Evolutionary conservation across 2,329 filamentous ascomycete genomes (phyloP).

Genomic region (Emergomyces orientalis): DNA sequence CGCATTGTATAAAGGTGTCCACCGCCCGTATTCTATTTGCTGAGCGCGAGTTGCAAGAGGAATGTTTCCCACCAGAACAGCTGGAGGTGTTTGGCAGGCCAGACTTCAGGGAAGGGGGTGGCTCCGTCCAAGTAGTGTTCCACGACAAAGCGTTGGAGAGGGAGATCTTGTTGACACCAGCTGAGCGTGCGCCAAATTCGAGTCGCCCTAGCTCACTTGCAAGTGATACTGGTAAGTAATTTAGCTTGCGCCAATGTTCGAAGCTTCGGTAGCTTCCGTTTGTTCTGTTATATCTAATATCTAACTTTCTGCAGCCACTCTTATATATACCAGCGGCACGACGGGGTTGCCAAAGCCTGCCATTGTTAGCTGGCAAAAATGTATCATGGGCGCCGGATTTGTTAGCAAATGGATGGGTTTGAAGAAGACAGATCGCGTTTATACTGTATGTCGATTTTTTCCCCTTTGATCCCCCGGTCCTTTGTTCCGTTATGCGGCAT

Average conservation of each 20-base stretch:
- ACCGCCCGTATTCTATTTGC: constrained; percentile 59
- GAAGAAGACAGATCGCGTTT: constrained; percentile 58
- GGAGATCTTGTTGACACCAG: constrained; percentile 44
- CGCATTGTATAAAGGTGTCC: constrained; percentile 64
- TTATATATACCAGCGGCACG: constrained; percentile 81
- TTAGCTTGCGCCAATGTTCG: neutral
- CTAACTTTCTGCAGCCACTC: constrained; percentile 29
- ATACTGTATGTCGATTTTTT: constrained; percentile 51
- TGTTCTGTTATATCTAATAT: neutral
- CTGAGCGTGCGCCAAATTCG: constrained; percentile 51
- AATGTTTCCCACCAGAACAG: constrained; percentile 39
- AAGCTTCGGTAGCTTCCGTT: neutral
- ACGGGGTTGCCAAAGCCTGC: constrained; percentile 76
- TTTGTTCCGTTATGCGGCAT: neutral
- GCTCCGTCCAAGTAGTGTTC: constrained; percentile 49
- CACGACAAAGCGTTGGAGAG: constrained; percentile 51
- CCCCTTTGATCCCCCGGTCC: neutral
- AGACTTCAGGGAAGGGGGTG: constrained; percentile 33
- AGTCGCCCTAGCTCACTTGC: constrained; percentile 43
- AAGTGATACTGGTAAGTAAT: constrained; percentile 46
- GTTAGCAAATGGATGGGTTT: constrained; percentile 49
- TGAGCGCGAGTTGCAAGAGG: constrained; percentile 54
- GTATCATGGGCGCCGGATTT: constrained; percentile 46
- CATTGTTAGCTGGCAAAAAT: constrained; percentile 64
- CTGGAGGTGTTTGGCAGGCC: constrained; percentile 32